Evolutionary conservation across 495 filamentous ascomycete genomes (phyloP).

Genomic region (Talaromyces proteolyticus): DNA sequence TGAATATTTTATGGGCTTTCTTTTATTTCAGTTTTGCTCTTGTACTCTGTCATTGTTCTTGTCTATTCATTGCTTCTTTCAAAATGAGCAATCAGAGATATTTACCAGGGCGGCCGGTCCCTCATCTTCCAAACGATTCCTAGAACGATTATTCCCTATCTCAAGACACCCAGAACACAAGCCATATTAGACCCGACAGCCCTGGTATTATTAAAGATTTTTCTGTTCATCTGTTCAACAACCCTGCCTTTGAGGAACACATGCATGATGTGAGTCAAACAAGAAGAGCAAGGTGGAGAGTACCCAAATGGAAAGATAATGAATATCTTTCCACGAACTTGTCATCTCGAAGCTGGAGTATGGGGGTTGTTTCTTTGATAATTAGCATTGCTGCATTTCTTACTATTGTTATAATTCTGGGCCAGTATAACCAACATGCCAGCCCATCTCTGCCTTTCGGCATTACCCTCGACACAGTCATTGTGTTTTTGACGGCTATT

Average conservation of each 20-base stretch:
- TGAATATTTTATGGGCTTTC: too few relatives aligned
- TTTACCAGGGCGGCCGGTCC: background rate
- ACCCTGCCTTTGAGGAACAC: background rate
- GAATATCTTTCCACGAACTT: background rate
- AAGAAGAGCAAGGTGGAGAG: background rate
- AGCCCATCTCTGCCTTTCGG: constrained; percentile 35
- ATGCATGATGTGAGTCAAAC: background rate
- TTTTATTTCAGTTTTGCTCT: background rate
- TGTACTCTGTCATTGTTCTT: background rate
- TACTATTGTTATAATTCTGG: constrained; percentile 27
- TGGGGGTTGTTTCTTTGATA: constrained; percentile 19
- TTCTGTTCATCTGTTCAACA: background rate
- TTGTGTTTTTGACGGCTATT: constrained; percentile 37
- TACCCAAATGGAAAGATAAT: background rate
- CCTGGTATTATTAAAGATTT: background rate
- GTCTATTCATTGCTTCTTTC: background rate
- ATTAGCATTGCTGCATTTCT: constrained; percentile 16
- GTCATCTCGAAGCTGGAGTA: constrained; percentile 13
- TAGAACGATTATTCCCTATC: too few relatives aligned
- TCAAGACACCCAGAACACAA: background rate
- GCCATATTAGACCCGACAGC: background rate
- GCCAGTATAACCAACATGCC: constrained; percentile 30
- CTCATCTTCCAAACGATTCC: background rate
- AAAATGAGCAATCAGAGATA: background rate
- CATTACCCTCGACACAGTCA: constrained; percentile 40